phyloP scores from a whole-genome alignment of 176 grass and related monocot genomes.

The Eleusine coracana region DNA sequence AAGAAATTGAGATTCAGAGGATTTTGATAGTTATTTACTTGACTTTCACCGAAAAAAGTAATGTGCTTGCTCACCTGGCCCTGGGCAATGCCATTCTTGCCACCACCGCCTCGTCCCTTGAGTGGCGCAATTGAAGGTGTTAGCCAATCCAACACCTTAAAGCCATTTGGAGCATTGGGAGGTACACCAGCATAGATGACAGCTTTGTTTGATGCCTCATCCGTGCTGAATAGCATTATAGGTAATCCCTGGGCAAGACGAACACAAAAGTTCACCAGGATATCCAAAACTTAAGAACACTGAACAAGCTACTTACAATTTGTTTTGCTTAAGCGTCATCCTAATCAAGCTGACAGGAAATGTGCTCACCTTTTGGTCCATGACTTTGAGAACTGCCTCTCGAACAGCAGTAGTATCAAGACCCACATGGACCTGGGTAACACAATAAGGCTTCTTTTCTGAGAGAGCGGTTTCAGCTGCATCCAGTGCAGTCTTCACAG shows the following conservation, averaged over 20 bases:
- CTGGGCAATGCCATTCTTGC: slow-evolving; percentile 84
- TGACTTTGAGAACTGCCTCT: slow-evolving; percentile 87
- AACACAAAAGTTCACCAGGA: slow-evolving; percentile 20
- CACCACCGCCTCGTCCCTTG: slow-evolving; percentile 80
- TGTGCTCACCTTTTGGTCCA: slow-evolving; percentile 58
- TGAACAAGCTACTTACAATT: background rate
- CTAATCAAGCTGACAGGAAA: background rate
- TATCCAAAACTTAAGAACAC: background rate
- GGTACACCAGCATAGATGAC: slow-evolving; percentile 83
- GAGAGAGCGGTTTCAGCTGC: slow-evolving; percentile 71
- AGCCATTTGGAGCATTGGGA: slow-evolving; percentile 41
- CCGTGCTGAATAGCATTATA: slow-evolving; percentile 89
- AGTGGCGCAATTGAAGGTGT: slow-evolving; percentile 76
- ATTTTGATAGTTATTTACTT: background rate
- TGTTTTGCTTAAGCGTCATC: slow-evolving; percentile 5
- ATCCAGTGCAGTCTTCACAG: slow-evolving; percentile 62
- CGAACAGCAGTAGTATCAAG: slow-evolving; percentile 78
- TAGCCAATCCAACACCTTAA: slow-evolving; percentile 87
- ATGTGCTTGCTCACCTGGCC: slow-evolving; percentile 63
- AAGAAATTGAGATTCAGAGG: background rate
- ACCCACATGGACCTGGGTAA: slow-evolving; percentile 66
- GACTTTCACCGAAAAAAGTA: background rate
- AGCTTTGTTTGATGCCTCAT: slow-evolving; percentile 71
- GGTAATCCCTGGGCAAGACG: slow-evolving; percentile 55
- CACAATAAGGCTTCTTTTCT: slow-evolving; percentile 65